Evolutionary conservation across 2,329 filamentous ascomycete genomes (phyloP), one percentile per base, ranked within the genome.

Genomic region (Pseudonectria foliicola): DNA sequence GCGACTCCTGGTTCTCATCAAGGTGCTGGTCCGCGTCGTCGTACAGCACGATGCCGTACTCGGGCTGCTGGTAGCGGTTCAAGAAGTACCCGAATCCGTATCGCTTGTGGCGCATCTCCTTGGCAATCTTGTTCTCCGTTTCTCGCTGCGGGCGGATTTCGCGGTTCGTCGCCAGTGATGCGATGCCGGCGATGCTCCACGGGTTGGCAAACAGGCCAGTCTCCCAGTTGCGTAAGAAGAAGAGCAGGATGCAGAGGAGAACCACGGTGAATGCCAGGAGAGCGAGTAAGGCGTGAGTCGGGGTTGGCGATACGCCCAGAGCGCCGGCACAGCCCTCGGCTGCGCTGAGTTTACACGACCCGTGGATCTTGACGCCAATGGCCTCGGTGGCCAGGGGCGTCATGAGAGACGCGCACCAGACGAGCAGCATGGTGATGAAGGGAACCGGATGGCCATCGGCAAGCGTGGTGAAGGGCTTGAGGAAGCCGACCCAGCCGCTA

Each of bases 401-500:
- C 29, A 51, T 34, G 11, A 53, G 25, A 0, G 50, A 46, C 2
- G 44, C 38, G 12, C 48, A 44, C 45, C 39, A 48, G 7, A 50
- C 49, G 11, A 53, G 38, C 7, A 53, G 35, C 49, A 53, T 53
- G 4, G 39, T 48, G 7, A 51, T 43, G 10, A 53, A 53, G 3
- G 50, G 40, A 0, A 53, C 42, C 0, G 50, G 50, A 1, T 53
- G 40, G 0, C 61, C 60, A 18, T 57, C 51, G 2, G 50, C 10
- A 1, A 67, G 46, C 1, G 55, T 52, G 5, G 47, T 39, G 14
- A 64, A 44, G 0, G 66, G 64, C 3, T 53, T 50, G 2, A 60
- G 8, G 6, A 69, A 50, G 6, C 59, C 57, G 8, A 54, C 50
- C 35, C 61, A 45, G 0, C 66, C 64, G 4, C 46, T 38, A 21